Base-by-base conservation (phyloP, 1,284 basidiomycete species). In the Mycosarcoma maydis region DNA sequence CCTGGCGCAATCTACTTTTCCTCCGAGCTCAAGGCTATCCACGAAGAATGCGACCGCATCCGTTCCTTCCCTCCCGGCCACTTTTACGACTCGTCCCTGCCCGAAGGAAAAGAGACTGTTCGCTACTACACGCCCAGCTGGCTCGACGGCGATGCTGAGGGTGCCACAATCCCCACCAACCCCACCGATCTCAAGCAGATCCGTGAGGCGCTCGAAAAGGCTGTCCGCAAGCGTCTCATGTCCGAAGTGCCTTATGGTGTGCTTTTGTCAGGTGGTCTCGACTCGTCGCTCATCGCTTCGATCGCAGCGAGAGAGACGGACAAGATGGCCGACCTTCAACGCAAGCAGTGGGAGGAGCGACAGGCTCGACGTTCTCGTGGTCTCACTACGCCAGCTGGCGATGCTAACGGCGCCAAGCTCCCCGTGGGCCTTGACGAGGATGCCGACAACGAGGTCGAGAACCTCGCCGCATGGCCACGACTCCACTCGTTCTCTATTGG, bases 161-260 rank as follows among this genome's bases (percentile, higher is more conserved):
- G 85, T 9, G 50, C 55, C 23, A 29, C 19, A 6, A 86, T 89
- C 43, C 92, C 94, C 30, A 87, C 87, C 56, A 87, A 85, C 43
- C 80, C 87, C 6, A 87, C 86, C 17, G 89, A 98, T 82, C 85
- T 91, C 58, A 89, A 85, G 17, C 51, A 69, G 29, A 76, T 83
- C 47, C 82, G 82, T 30, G 89, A 92, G 82, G 86, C 90, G 0
- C 87, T 99, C 32, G 96, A 98, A 84, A 89, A 87, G 48, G 92
- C 96, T 11, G 96, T 98, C 39, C 88, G 90, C 77, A 99, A 98
- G 84, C 87, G 96, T 52, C 85, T 99, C 54, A 99, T 99, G 96
- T 93, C 92, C 51, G 96, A 99, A 83, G 96, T 98, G 3, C 96
- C 96, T 11, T 99, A 97, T 78, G 96, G 96, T 74, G 96, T 99